These are phyloP conservation scores for Pythium coloratum DNA, from an alignment of 352 stramenopile genomes.

Conservation along the genomic window DNA sequence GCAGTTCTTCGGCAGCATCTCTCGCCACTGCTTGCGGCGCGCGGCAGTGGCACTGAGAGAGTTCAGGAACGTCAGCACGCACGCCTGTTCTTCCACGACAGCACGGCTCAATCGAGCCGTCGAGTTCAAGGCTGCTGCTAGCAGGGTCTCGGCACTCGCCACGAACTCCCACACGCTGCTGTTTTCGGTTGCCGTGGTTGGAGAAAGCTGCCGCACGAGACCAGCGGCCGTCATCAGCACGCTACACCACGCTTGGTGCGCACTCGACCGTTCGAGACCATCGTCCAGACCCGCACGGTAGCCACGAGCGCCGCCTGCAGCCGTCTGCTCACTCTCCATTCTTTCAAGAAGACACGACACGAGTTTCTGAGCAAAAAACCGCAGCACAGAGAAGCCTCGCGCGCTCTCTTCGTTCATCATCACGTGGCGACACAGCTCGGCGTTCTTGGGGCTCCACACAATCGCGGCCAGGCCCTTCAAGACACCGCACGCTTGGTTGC, in stretches of 20 bases:
- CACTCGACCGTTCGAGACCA: slow-evolving; percentile 34
- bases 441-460: slow-evolving; percentile 55
- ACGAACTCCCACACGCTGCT: slow-evolving; percentile 59
- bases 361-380: slow-evolving; percentile 50
- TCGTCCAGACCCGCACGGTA: slow-evolving; percentile 30
- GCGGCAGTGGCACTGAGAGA: slow-evolving; percentile 35
- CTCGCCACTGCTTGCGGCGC: slow-evolving; percentile 51
- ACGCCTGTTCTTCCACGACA: slow-evolving; percentile 46
- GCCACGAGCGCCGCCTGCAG: slow-evolving; percentile 30
- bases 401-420: slow-evolving; percentile 29
- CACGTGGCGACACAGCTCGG: slow-evolving; percentile 49
- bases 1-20: slow-evolving; percentile 49
- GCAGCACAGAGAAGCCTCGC: slow-evolving; percentile 33
- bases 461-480: slow-evolving; percentile 47
- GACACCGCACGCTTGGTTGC: slow-evolving; percentile 45
- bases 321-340: slow-evolving; percentile 40
- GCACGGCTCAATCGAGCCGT: slow-evolving; percentile 42
- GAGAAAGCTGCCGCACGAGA: slow-evolving; percentile 14
- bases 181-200: not conserved
- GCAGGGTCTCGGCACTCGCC: slow-evolving; percentile 41
- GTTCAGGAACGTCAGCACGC: slow-evolving; percentile 44
- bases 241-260: slow-evolving; percentile 63
- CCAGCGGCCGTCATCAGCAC: slow-evolving; percentile 36
- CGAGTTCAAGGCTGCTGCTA: slow-evolving; percentile 41
- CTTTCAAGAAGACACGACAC: slow-evolving; percentile 42